These are phyloP conservation scores for Podospora comata DNA, from an alignment of 495 filamentous ascomycete species.

Conservation along the genomic window DNA sequence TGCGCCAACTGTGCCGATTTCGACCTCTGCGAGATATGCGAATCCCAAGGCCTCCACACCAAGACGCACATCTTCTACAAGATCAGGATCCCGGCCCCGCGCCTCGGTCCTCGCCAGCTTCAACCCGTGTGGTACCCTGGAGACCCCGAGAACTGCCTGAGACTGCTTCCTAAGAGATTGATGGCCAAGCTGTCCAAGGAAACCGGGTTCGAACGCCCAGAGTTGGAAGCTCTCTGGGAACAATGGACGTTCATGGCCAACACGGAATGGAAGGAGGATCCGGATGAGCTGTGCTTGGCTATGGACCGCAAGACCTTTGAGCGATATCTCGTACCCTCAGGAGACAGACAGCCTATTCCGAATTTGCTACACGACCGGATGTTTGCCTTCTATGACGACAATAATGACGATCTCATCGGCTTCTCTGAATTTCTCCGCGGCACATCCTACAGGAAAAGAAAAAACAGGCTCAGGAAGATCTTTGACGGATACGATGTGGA, in stretches of 20 bases:
- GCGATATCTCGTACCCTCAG: constrained; percentile 79
- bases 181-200: constrained; percentile 64
- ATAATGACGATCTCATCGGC: constrained; percentile 84
- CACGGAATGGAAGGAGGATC: constrained; percentile 79
- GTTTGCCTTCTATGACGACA: constrained; percentile 94
- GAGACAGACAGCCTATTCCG: constrained; percentile 70
- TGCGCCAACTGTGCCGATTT: constrained; percentile 92
- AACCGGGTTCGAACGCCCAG: constrained; percentile 73
- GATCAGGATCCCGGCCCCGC: constrained; percentile 50
- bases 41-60: constrained; percentile 76
- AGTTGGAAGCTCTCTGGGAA: constrained; percentile 91
- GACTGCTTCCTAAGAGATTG: constrained; percentile 60
- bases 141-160: constrained; percentile 61
- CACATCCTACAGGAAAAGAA: constrained; percentile 75
- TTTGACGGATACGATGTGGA: constrained; percentile 93
- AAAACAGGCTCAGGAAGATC: constrained; percentile 67
- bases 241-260: constrained; percentile 92
- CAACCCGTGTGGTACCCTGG: constrained; percentile 89
- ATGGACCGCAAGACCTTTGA: constrained; percentile 92
- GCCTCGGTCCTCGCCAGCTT: constrained; percentile 54
- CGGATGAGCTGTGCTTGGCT: constrained; percentile 69
- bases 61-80: constrained; percentile 98
- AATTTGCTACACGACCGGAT: constrained; percentile 93
- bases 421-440: constrained; percentile 88
- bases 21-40: constrained; percentile 86